These are phyloP conservation scores for Sphagnum fallax DNA, from an alignment of 228 moss, liverwort and hornwort genomes.

Conservation along the genomic window DNA sequence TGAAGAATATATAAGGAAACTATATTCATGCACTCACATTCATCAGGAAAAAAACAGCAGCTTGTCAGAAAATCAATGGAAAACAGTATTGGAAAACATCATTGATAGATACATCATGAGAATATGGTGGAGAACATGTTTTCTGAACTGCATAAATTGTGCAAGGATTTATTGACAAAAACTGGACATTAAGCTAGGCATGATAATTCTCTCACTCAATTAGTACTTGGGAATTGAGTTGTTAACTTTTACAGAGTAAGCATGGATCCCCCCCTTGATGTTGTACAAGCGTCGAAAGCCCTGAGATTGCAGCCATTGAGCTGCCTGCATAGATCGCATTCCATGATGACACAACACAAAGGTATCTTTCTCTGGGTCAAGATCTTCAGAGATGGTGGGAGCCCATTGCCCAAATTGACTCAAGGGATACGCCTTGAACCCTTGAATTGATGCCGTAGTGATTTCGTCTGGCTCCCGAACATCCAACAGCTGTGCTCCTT, in stretches of 20 bases:
- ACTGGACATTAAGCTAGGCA: too few relatives aligned
- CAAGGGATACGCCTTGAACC: slow-evolving; percentile 75
- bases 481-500: slow-evolving; percentile 72
- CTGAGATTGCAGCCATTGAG: slow-evolving; percentile 95
- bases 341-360: slow-evolving; percentile 90
- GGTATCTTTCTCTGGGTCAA: slow-evolving; percentile 80
- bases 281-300: slow-evolving; percentile 80
- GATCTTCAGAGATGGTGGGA: slow-evolving; percentile 69
- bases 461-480: slow-evolving; percentile 93
- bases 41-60: too few relatives aligned
- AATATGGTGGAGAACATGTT: too few relatives aligned
- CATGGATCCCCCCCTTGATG: slow-evolving; percentile 88
- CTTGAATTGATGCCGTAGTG: slow-evolving; percentile 67
- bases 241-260: slow-evolving; percentile 78
- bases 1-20: too few relatives aligned
- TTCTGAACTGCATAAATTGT: too few relatives aligned
- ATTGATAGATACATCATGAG: too few relatives aligned
- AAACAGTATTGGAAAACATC: too few relatives aligned
- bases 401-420: slow-evolving; percentile 96
- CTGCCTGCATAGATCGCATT: slow-evolving; percentile 90
- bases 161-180: too few relatives aligned
- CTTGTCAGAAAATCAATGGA: too few relatives aligned
- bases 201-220: background rate
- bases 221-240: slow-evolving; percentile 75
- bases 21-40: too few relatives aligned